phyloP scores from a whole-genome alignment of 2,329 filamentous ascomycete genomes.

The Calycina marina region DNA sequence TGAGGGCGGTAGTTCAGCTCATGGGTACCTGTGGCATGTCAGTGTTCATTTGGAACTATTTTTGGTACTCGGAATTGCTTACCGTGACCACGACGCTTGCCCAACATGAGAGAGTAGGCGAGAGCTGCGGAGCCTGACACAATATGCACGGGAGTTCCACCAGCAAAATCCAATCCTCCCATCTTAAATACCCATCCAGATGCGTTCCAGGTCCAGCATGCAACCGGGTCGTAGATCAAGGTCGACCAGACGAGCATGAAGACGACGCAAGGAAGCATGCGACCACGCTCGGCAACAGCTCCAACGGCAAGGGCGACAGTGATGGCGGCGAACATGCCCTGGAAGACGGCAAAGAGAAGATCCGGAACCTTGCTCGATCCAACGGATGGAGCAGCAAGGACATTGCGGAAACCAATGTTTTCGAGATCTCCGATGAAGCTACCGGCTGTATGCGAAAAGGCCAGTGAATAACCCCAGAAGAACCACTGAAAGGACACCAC shows the following conservation, averaged over 20 bases:
- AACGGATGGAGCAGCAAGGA: constrained; percentile 62
- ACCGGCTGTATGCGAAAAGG: constrained; percentile 39
- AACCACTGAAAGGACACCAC: constrained; percentile 89
- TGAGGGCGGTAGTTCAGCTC: constrained; percentile 86
- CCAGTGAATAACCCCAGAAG: constrained; percentile 25
- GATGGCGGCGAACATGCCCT: constrained; percentile 79
- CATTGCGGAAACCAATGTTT: constrained; percentile 67
- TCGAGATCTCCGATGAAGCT: constrained; percentile 63
- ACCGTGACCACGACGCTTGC: constrained; percentile 55
- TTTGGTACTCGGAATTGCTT: background rate
- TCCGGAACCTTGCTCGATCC: constrained; percentile 63
- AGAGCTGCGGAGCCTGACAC: constrained; percentile 69
- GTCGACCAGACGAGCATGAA: constrained; percentile 94
- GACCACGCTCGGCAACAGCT: constrained; percentile 72
- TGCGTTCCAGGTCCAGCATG: constrained; percentile 90
- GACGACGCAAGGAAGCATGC: constrained; percentile 75
- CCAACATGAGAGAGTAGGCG: constrained; percentile 83
- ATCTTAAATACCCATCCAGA: constrained; percentile 66
- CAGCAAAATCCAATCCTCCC: constrained; percentile 77
- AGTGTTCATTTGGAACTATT: constrained; percentile 2
- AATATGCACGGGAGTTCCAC: constrained; percentile 83
- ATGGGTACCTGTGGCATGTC: constrained; percentile 36
- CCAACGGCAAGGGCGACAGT: constrained; percentile 76
- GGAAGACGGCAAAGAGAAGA: constrained; percentile 72
- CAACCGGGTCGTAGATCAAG: constrained; percentile 80